Percentiles rank a stretch among this genome's conserved stretches.
Evolutionary conservation across 371 early-diverging fungal genomes (phyloP).

Genomic region (Mortierella sp.): DNA sequence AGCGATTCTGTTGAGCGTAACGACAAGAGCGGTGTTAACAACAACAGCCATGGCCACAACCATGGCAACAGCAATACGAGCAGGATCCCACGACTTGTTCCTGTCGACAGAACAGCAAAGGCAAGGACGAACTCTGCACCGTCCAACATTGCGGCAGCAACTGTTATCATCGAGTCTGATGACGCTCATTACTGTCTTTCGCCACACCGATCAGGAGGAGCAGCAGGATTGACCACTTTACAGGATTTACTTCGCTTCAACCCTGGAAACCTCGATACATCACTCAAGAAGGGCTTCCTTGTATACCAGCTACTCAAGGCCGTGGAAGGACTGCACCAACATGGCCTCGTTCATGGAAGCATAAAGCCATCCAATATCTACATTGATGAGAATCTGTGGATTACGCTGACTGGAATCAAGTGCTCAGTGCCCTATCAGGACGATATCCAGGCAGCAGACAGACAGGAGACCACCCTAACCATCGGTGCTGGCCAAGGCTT

Average conservation of each 20-base stretch:
- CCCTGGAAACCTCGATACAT: constrained; percentile 69
- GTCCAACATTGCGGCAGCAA: constrained; percentile 67
- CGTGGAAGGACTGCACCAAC: constrained; percentile 62
- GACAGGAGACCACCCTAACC: neutral
- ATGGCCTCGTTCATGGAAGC: constrained; percentile 69
- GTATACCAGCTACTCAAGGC: constrained; percentile 67
- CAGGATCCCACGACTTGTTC: constrained; percentile 17
- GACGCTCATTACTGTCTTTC: constrained; percentile 66
- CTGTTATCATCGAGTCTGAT: constrained; percentile 68
- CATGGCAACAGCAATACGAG: too few species aligned
- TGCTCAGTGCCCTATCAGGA: constrained; percentile 53
- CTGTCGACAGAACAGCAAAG: constrained; percentile 7
- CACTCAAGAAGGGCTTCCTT: constrained; percentile 69
- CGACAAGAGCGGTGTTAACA: too few species aligned
- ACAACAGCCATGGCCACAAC: too few species aligned
- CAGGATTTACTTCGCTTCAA: constrained; percentile 72
- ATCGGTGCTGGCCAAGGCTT: constrained; percentile 1
- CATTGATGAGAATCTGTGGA: constrained; percentile 75
- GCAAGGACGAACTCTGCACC: constrained; percentile 11
- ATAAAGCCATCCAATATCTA: constrained; percentile 70
- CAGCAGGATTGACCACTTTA: constrained; percentile 60
- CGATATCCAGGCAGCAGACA: neutral
- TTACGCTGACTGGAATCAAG: constrained; percentile 67
- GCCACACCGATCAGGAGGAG: constrained; percentile 60
- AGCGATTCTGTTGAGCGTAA: too few species aligned